These are phyloP conservation scores for Boletus vinaceobasis DNA, from an alignment of 768 basidiomycete genomes.

Conservation along the genomic window DNA sequence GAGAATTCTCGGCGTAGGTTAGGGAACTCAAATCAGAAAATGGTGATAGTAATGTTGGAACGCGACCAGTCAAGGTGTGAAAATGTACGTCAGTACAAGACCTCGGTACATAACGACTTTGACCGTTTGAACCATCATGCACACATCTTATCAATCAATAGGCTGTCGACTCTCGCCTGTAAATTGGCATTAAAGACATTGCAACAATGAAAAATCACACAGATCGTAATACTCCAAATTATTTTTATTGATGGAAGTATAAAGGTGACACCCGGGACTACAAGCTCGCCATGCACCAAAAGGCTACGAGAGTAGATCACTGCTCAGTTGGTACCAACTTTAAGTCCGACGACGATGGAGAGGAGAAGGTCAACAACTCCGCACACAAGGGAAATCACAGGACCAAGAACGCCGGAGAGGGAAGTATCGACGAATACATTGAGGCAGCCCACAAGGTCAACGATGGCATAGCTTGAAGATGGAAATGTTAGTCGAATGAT, in stretches of 20 bases:
- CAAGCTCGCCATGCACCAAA: conserved; percentile 12
- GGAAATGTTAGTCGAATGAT: neutral
- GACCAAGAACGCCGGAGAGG: conserved; percentile 4
- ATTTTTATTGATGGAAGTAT: neutral
- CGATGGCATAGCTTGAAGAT: neutral
- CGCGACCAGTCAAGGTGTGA: neutral
- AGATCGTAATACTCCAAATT: neutral
- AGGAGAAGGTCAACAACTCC: neutral
- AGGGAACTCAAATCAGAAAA: neutral
- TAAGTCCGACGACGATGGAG: neutral
- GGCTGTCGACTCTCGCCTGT: too few relatives aligned
- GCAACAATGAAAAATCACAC: neutral
- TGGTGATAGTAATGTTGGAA: neutral
- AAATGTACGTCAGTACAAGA: neutral
- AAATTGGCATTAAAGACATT: neutral
- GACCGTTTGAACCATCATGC: too few relatives aligned
- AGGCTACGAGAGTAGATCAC: neutral
- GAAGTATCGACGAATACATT: conserved; percentile 2
- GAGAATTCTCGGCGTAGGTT: neutral
- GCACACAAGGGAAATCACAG: conserved; percentile 6
- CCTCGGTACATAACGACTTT: too few relatives aligned
- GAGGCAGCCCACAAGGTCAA: conserved; percentile 11
- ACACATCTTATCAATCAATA: neutral
- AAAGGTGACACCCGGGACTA: conserved; percentile 7
- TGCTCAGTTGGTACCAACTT: neutral